Percentiles rank a stretch among this genome's conserved stretches.
Evolutionary conservation across 441 rosid species (phyloP).

Genomic region (Populus trichocarpa): DNA sequence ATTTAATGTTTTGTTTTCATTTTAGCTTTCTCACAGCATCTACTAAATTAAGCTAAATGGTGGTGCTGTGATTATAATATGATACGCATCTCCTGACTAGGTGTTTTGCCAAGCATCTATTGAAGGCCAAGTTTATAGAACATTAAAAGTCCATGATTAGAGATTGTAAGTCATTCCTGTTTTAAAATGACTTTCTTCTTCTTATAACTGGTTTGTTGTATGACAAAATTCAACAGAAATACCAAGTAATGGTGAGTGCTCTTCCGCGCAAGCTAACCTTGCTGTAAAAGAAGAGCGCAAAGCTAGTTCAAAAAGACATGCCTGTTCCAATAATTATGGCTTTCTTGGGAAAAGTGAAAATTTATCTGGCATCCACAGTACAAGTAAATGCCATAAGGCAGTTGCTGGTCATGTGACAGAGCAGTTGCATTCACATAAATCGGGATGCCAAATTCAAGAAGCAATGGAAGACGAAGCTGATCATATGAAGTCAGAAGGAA

Average conservation of each 20-base stretch:
- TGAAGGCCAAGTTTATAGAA: background rate
- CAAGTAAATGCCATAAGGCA: conserved; percentile 8
- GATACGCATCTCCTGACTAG: background rate
- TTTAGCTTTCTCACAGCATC: background rate
- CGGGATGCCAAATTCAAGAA: conserved; percentile 28
- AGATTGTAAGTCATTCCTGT: background rate
- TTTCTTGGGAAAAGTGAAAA: background rate
- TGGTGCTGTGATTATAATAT: background rate
- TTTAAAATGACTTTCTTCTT: background rate
- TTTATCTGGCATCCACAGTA: conserved; percentile 15
- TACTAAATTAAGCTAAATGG: background rate
- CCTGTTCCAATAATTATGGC: conserved; percentile 3
- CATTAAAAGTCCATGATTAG: background rate
- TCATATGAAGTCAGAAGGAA: conserved; percentile 29
- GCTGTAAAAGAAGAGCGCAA: conserved; percentile 9
- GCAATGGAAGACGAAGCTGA: conserved; percentile 19
- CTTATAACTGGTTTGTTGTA: conserved; percentile 21
- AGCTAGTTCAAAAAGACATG: conserved; percentile 16
- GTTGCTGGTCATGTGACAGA: conserved; percentile 15
- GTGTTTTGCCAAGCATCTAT: background rate
- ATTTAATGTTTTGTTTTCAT: background rate
- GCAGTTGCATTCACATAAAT: conserved; percentile 20
- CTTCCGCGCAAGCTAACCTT: conserved; percentile 13
- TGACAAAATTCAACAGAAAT: conserved; percentile 21
- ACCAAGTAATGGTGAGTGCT: conserved; percentile 13